phyloP scores from a whole-genome alignment of 176 grass and related monocot species.

The Urochloa ruziziensis region DNA sequence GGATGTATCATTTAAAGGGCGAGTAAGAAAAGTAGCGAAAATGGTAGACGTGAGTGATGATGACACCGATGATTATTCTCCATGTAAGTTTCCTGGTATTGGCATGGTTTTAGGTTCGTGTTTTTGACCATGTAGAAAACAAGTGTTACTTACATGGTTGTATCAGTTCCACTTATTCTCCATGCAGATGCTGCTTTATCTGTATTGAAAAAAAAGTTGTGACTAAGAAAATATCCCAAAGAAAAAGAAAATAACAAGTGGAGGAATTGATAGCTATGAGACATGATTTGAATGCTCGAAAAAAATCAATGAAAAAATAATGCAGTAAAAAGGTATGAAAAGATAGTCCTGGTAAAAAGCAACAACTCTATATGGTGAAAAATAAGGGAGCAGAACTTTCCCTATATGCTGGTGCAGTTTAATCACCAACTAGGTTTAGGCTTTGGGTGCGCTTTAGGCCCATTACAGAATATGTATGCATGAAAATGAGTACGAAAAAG shows the following conservation, averaged over 20 bases:
- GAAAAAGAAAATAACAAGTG: constrained; percentile 7
- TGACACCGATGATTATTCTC: constrained; percentile 85
- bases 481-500: not conserved
- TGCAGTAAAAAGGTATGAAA: not conserved
- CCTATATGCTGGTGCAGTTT: not conserved
- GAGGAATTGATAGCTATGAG: not conserved
- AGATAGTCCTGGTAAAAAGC: not conserved
- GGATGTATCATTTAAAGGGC: constrained; percentile 86
- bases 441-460: not conserved
- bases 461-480: not conserved
- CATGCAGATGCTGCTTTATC: too few species aligned
- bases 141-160: constrained; percentile 7
- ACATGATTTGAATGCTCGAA: not conserved
- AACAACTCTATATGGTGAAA: not conserved
- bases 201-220: constrained; percentile 18
- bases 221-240: constrained; percentile 15
- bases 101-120: constrained; percentile 15
- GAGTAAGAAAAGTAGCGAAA: constrained; percentile 87
- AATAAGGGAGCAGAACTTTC: constrained; percentile 5
- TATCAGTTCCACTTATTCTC: not conserved
- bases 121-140: constrained; percentile 13
- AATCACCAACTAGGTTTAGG: not conserved
- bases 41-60: constrained; percentile 69
- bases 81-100: constrained; percentile 57
- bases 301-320: constrained; percentile 16